Percentiles rank a stretch among this genome's conserved stretches.
Conservation (phyloP, 306 rosid species). For the Sesbania bispinosa region DNA sequence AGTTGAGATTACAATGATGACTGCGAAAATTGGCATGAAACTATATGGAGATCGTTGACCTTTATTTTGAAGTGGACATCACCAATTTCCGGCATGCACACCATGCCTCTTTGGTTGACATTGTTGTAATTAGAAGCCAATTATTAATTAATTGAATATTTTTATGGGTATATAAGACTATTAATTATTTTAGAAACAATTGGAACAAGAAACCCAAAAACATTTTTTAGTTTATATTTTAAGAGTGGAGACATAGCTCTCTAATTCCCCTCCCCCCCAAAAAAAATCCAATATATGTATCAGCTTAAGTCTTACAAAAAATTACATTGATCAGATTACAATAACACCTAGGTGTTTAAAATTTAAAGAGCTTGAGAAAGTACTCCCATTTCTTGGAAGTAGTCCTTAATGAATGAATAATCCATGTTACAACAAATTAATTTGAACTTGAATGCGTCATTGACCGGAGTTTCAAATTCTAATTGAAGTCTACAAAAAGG, state of each 20-base stretch:
- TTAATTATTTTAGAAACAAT: not conserved
- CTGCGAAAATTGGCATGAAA: not conserved
- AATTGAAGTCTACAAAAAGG: not conserved
- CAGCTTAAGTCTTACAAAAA: not conserved
- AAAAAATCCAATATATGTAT: not conserved
- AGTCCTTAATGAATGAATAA: not conserved
- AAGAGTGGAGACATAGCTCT: not conserved
- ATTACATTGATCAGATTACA: not conserved
- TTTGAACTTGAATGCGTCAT: too few relatives aligned
- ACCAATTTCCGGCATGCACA: not conserved
- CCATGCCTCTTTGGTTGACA: slow-evolving; percentile 13
- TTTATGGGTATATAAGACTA: not conserved
- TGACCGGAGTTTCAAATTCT: not conserved
- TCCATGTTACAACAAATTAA: not conserved
- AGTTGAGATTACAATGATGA: slow-evolving; percentile 28
- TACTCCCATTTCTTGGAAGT: not conserved
- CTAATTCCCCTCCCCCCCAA: not conserved
- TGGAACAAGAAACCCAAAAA: not conserved
- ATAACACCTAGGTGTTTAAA: not conserved
- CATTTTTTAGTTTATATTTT: not conserved
- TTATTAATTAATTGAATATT: not conserved
- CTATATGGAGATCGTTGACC: slow-evolving; percentile 12
- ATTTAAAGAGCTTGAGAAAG: not conserved
- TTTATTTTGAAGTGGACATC: slow-evolving; percentile 19
- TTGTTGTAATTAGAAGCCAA: not conserved